These are phyloP conservation scores for Cryphonectria carpinicola DNA, from an alignment of 2,329 filamentous ascomycete genomes.

Conservation along the genomic window DNA sequence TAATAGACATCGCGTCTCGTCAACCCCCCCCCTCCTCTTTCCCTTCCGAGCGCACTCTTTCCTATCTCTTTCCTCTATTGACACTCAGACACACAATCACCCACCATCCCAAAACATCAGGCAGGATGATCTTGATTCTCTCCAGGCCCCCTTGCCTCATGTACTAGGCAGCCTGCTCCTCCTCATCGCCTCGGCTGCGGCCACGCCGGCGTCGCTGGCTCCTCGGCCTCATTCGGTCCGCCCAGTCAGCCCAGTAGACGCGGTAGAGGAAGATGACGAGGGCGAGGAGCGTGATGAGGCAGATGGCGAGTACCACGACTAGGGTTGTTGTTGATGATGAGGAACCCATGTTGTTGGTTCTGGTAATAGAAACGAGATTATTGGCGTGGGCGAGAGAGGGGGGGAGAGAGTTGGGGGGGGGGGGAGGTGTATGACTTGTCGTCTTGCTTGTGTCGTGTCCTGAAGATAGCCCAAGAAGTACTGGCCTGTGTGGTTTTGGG, in stretches of 20 bases:
- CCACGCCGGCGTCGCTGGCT: neutral
- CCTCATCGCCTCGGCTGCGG: neutral
- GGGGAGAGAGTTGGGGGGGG: too few species aligned
- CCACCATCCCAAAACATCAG: neutral
- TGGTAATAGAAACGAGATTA: too few species aligned
- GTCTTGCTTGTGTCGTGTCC: too few species aligned
- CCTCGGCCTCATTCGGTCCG: neutral
- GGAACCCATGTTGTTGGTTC: neutral
- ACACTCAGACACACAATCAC: neutral
- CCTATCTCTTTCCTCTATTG: neutral
- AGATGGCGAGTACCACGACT: neutral
- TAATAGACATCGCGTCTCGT: too few species aligned
- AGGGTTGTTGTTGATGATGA: constrained; percentile 4
- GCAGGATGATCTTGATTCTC: neutral
- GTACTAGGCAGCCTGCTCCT: constrained; percentile 2
- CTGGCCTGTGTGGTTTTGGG: neutral
- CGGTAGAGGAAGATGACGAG: constrained; percentile 11
- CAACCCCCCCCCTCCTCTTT: too few species aligned
- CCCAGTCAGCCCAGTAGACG: constrained; percentile 11
- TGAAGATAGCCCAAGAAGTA: too few species aligned
- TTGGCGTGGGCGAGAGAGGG: too few species aligned
- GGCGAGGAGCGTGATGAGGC: constrained; percentile 5
- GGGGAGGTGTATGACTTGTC: too few species aligned
- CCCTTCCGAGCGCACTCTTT: too few species aligned
- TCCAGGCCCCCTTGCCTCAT: neutral